phyloP scores from a whole-genome alignment of 345 rosid genomes.

The Clarkia xantiana region DNA sequence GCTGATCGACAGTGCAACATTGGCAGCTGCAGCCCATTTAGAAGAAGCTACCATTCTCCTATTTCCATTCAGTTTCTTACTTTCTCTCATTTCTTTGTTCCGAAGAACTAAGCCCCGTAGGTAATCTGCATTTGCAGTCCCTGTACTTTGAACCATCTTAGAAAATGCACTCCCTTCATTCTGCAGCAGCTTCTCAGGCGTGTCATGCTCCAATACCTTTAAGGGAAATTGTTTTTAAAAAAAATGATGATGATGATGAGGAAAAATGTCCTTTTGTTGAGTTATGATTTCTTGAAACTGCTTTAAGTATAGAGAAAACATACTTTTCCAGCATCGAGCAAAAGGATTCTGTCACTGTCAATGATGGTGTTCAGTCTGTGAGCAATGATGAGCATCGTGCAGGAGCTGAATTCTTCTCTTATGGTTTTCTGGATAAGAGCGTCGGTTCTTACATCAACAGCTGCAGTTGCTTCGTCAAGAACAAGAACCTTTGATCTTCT shows the following conservation, averaged over 20 bases:
- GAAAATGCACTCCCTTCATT: slow-evolving; percentile 49
- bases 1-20: slow-evolving; percentile 27
- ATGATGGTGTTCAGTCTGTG: slow-evolving; percentile 81
- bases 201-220: slow-evolving; percentile 62
- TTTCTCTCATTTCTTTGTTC: slow-evolving; percentile 14
- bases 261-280: too few species aligned
- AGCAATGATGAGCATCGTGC: slow-evolving; percentile 86
- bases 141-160: slow-evolving; percentile 65
- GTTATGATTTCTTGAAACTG: too few species aligned
- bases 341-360: slow-evolving; percentile 63
- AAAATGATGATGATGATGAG: too few species aligned
- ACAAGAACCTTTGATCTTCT: slow-evolving; percentile 83
- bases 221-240: slow-evolving; percentile 2
- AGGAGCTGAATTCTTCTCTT: slow-evolving; percentile 72
- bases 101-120: slow-evolving; percentile 41
- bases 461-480: slow-evolving; percentile 95
- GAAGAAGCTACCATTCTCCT: slow-evolving; percentile 16
- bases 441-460: slow-evolving; percentile 86
- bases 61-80: slow-evolving; percentile 5
- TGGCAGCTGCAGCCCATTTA: slow-evolving; percentile 34
- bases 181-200: slow-evolving; percentile 50
- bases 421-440: slow-evolving; percentile 79
- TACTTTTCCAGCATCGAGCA: slow-evolving; percentile 86
- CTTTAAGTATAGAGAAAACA: neutral
- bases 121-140: slow-evolving; percentile 62